These are phyloP conservation scores for Leavenworthia alabamica DNA, from an alignment of 345 rosid species.

Conservation along the genomic window DNA sequence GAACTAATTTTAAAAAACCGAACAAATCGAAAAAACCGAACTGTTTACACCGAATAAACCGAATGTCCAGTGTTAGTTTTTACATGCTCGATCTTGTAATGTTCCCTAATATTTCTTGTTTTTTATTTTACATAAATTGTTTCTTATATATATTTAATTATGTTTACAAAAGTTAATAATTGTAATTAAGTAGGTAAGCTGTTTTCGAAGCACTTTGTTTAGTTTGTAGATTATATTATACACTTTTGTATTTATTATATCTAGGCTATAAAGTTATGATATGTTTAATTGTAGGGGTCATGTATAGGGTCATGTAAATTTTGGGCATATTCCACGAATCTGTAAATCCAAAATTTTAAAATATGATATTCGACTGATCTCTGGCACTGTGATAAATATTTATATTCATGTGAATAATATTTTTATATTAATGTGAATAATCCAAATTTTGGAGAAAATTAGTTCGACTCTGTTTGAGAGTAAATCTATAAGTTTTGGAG, in stretches of 20 bases:
- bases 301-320: slow-evolving; percentile 1
- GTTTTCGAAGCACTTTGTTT: slow-evolving; percentile 11
- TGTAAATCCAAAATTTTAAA: background rate
- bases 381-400: background rate
- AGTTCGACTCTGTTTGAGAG: too few species aligned
- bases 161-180: slow-evolving; percentile 4
- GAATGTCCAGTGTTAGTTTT: too few species aligned
- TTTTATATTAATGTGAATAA: background rate
- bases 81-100: too few species aligned
- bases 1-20: too few species aligned
- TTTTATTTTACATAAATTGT: too few species aligned
- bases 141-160: background rate
- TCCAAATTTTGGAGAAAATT: background rate
- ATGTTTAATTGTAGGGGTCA: slow-evolving; percentile 8
- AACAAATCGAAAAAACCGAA: too few species aligned
- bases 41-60: too few species aligned
- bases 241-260: slow-evolving; percentile 9
- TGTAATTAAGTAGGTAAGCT: slow-evolving; percentile 19
- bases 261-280: slow-evolving; percentile 1
- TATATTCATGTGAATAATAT: background rate
- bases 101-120: too few species aligned
- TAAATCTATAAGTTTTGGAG: too few species aligned
- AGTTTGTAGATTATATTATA: slow-evolving; percentile 12
- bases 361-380: background rate
- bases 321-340: slow-evolving; percentile 20